These are phyloP conservation scores for Solanum etuberosum DNA, from an alignment of 257 asterid genomes.

Conservation along the genomic window DNA sequence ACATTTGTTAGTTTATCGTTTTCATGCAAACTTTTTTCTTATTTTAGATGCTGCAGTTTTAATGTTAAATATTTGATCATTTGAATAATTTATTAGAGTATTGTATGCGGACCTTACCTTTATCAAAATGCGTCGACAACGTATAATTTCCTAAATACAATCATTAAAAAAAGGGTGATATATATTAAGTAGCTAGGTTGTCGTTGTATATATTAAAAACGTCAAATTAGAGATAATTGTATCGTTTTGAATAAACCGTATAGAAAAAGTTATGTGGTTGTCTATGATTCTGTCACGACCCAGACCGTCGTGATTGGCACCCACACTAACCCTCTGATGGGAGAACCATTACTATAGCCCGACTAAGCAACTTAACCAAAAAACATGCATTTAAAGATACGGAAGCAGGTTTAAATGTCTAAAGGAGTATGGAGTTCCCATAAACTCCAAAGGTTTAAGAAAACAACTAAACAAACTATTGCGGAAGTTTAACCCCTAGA, in stretches of 20 bases:
- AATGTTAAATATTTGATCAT: background rate
- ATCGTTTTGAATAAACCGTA: background rate
- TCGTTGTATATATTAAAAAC: background rate
- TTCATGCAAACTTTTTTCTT: background rate
- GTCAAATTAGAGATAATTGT: background rate
- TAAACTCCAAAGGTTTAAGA: too few relatives aligned
- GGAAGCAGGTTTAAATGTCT: too few relatives aligned
- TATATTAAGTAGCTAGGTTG: background rate
- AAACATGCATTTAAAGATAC: too few relatives aligned
- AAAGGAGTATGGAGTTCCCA: too few relatives aligned
- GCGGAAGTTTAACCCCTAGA: too few relatives aligned
- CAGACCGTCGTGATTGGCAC: too few relatives aligned
- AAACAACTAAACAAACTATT: too few relatives aligned
- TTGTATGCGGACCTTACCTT: background rate
- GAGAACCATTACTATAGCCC: too few relatives aligned
- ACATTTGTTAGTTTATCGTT: background rate
- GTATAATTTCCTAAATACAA: background rate
- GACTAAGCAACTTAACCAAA: too few relatives aligned
- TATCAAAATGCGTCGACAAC: background rate
- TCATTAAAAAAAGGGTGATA: background rate
- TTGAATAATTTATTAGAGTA: background rate
- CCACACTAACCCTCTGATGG: too few relatives aligned
- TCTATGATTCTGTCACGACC: too few relatives aligned
- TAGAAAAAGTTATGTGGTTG: too few relatives aligned
- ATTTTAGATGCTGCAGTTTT: background rate